These are phyloP conservation scores for Didymella arachidicola DNA, from an alignment of 2,329 filamentous ascomycete genomes.

Conservation along the genomic window DNA sequence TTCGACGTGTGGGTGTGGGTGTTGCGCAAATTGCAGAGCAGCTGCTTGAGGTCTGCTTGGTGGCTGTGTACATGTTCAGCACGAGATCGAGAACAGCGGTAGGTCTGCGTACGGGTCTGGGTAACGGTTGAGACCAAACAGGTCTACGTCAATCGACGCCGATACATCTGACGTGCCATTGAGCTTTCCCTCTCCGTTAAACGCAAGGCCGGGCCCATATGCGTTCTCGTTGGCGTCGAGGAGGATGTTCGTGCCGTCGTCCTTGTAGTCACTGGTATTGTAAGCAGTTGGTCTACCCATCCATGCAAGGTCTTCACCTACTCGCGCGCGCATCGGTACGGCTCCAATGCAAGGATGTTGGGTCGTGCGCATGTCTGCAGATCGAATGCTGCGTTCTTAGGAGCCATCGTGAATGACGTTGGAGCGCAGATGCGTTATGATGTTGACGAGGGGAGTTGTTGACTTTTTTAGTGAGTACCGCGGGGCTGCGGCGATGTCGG, in stretches of 20 bases:
- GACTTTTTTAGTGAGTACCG: conserved; percentile 38
- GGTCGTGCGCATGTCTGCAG: conserved; percentile 60
- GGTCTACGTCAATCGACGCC: conserved; percentile 70
- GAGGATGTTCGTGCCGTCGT: conserved; percentile 93
- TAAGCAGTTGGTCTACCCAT: conserved; percentile 20
- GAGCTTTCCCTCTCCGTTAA: conserved; percentile 59
- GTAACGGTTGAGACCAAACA: conserved; percentile 88
- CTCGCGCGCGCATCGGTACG: conserved; percentile 64
- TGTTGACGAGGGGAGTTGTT: conserved; percentile 3
- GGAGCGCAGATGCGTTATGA: conserved; percentile 9
- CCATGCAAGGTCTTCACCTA: conserved; percentile 46
- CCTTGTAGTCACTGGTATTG: conserved; percentile 86
- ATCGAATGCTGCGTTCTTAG: conserved; percentile 52
- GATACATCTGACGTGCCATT: conserved; percentile 42
- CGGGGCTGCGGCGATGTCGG: conserved; percentile 34
- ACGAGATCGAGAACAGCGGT: not conserved
- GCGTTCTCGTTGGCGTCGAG: conserved; percentile 99
- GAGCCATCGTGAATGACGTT: conserved; percentile 33
- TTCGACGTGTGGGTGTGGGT: conserved; percentile 80
- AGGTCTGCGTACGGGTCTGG: conserved; percentile 73
- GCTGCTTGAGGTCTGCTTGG: conserved; percentile 84
- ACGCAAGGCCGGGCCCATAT: conserved; percentile 79
- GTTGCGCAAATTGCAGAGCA: conserved; percentile 86
- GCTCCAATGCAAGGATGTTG: conserved; percentile 62
- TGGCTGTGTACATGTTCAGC: conserved; percentile 60